Evolutionary conservation across 2,329 filamentous ascomycete genomes (phyloP).

Genomic region (Talaromyces funiculosus): DNA sequence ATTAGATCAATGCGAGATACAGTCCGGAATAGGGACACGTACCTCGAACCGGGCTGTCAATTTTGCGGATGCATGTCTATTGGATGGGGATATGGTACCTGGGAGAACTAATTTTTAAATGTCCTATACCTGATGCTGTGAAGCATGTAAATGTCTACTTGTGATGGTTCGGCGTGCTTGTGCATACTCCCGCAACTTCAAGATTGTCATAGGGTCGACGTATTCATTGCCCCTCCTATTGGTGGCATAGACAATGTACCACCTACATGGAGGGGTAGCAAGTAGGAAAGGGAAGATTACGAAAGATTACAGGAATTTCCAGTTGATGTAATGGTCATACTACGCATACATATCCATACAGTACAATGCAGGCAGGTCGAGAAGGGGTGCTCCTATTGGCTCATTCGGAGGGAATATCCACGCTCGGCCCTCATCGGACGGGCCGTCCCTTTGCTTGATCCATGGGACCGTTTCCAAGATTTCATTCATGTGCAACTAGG

Average conservation of each 20-base stretch:
- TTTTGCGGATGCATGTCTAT: background rate
- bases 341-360: background rate
- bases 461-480: background rate
- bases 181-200: background rate
- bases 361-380: too few species aligned
- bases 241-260: background rate
- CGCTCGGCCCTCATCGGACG: slow-evolving; percentile 9
- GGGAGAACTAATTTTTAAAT: background rate
- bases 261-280: background rate
- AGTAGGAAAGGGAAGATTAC: background rate
- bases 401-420: background rate
- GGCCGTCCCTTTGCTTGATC: slow-evolving; percentile 11
- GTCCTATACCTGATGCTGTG: background rate
- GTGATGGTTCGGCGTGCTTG: background rate
- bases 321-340: background rate
- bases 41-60: background rate
- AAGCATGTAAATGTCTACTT: background rate
- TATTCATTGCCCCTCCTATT: background rate
- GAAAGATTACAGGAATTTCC: background rate
- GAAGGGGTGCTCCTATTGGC: background rate
- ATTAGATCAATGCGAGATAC: background rate
- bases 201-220: background rate
- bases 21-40: background rate
- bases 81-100: background rate
- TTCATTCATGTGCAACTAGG: background rate